Evolutionary conservation across 768 basidiomycete species (phyloP).

Genomic region (Royoungia palumana): DNA sequence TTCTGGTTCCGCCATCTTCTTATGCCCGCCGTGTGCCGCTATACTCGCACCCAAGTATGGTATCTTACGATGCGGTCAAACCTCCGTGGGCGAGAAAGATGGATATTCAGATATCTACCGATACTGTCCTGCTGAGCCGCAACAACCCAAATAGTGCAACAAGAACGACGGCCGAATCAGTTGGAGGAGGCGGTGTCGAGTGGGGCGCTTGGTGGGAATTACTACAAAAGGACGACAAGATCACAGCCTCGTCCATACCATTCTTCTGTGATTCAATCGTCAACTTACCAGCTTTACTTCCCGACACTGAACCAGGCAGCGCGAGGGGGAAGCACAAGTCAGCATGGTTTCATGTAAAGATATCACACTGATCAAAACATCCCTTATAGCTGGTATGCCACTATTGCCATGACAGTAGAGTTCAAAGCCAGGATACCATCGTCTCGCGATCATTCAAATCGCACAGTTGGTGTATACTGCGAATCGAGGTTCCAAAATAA

Average conservation of each 20-base stretch:
- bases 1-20: conserved; percentile 48
- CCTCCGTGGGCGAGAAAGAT: conserved; percentile 36
- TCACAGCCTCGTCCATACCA: conserved; percentile 48
- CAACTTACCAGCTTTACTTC: conserved; percentile 46
- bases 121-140: conserved; percentile 37
- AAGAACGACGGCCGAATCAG: conserved; percentile 37
- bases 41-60: conserved; percentile 48
- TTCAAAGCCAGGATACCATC: conserved; percentile 61
- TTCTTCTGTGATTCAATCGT: conserved; percentile 56
- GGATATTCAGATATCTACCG: conserved; percentile 38
- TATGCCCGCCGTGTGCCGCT: conserved; percentile 62
- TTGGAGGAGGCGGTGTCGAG: conserved; percentile 53
- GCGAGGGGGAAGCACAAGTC: conserved; percentile 8
- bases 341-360: background rate
- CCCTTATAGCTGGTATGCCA: conserved; percentile 55
- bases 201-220: conserved; percentile 56
- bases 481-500: conserved; percentile 49
- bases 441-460: conserved; percentile 38
- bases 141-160: conserved; percentile 38
- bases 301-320: conserved; percentile 42
- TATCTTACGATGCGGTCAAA: conserved; percentile 21
- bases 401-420: conserved; percentile 56
- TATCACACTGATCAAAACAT: background rate
- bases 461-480: conserved; percentile 58
- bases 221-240: conserved; percentile 42